Percentiles rank a stretch among this genome's conserved stretches.
Evolutionary conservation across 225 moss, liverwort and hornwort species (phyloP).

Genomic region (Straminergon stramineum): DNA sequence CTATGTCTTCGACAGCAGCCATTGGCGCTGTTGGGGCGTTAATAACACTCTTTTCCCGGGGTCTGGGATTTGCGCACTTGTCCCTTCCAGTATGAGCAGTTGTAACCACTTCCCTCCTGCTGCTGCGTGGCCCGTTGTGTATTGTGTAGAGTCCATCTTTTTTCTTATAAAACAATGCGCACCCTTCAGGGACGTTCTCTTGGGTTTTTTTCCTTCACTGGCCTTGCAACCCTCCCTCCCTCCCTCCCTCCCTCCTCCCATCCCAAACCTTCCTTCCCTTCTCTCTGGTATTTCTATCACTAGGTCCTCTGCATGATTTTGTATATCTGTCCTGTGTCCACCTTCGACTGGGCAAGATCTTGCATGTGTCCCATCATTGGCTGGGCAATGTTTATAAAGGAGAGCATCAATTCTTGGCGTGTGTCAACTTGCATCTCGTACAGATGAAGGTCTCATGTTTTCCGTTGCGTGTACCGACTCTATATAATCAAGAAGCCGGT

Average conservation of each 20-base stretch:
- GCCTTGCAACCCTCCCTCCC: neutral
- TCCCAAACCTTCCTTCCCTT: neutral
- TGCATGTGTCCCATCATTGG: slow-evolving; percentile 17
- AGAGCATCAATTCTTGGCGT: slow-evolving; percentile 17
- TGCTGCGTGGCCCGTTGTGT: slow-evolving; percentile 40
- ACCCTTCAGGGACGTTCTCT: slow-evolving; percentile 30
- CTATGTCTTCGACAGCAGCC: slow-evolving; percentile 22
- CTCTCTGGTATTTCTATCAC: neutral
- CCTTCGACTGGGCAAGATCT: slow-evolving; percentile 8
- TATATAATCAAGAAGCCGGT: neutral
- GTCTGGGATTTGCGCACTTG: slow-evolving; percentile 51
- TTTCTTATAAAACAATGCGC: slow-evolving; percentile 47
- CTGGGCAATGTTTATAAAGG: slow-evolving; percentile 26
- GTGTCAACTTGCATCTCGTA: neutral
- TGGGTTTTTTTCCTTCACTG: slow-evolving; percentile 4
- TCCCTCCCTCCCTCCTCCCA: no score
- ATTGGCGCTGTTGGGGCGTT: slow-evolving; percentile 35
- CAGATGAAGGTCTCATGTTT: neutral
- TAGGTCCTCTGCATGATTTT: neutral
- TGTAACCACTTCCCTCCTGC: slow-evolving; percentile 6
- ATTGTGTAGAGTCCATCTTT: slow-evolving; percentile 41
- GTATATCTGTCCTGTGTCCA: slow-evolving; percentile 9
- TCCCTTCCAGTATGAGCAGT: slow-evolving; percentile 39
- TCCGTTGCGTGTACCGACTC: neutral
- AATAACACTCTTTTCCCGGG: slow-evolving; percentile 54